phyloP scores from a whole-genome alignment of 176 grass and related monocot genomes.

The Phragmites australis region DNA sequence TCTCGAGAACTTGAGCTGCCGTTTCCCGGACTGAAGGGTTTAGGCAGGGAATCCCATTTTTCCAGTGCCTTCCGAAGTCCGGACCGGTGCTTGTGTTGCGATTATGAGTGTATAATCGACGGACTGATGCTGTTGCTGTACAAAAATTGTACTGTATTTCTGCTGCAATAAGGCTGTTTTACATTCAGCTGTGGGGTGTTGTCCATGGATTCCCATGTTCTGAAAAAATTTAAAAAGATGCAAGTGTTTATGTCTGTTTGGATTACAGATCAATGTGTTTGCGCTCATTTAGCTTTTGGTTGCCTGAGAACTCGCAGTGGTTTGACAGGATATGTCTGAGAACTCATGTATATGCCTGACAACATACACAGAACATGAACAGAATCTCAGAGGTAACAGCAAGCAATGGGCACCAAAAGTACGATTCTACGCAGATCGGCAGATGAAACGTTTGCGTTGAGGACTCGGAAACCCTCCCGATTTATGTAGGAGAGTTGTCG shows the following conservation, averaged over 20 bases:
- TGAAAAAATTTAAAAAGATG: not conserved
- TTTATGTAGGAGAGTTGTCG: too few species aligned
- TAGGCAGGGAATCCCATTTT: constrained; percentile 9
- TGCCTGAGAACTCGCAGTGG: too few species aligned
- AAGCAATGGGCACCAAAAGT: too few species aligned
- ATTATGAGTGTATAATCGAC: constrained; percentile 30
- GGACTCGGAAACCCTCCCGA: too few species aligned
- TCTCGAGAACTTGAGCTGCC: not conserved
- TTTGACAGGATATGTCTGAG: not conserved
- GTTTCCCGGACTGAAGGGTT: not conserved
- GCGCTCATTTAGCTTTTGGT: not conserved
- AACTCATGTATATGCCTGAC: too few species aligned
- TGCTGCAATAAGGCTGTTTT: constrained; percentile 24
- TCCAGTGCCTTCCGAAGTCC: not conserved
- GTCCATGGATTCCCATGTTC: constrained; percentile 4
- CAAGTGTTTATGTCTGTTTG: not conserved
- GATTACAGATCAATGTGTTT: not conserved
- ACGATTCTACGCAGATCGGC: too few species aligned
- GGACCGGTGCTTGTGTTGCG: constrained; percentile 4
- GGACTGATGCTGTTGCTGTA: constrained; percentile 20
- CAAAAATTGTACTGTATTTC: constrained; percentile 8
- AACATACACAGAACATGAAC: too few species aligned
- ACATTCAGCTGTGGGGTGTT: not conserved
- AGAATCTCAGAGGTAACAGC: too few species aligned
- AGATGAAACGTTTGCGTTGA: too few species aligned